Conservation (phyloP, 371 early-diverging fungal species). For the Dentiscutata heterogama region DNA sequence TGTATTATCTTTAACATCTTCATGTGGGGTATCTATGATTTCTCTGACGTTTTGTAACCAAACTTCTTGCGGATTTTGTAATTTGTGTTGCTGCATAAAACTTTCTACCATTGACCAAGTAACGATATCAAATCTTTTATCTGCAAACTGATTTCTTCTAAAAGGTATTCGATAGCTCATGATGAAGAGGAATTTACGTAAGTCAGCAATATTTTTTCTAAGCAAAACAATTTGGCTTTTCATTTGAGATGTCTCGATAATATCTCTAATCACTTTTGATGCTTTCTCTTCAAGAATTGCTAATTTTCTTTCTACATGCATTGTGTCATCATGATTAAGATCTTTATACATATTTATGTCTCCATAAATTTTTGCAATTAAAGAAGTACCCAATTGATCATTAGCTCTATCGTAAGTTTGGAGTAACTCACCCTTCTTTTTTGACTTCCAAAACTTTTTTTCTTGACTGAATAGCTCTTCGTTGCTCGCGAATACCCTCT, state of each 20-base stretch:
- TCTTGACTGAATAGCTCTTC: not conserved
- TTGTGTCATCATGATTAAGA: slow-evolving; percentile 29
- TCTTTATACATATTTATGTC: slow-evolving; percentile 35
- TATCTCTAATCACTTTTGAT: slow-evolving; percentile 31
- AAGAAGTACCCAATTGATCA: not conserved
- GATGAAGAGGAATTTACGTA: slow-evolving; percentile 42
- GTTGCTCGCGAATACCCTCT: slow-evolving; percentile 11
- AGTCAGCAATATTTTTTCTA: slow-evolving; percentile 24
- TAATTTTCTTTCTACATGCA: slow-evolving; percentile 30
- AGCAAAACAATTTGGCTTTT: slow-evolving; percentile 23
- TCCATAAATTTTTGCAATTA: slow-evolving; percentile 30
- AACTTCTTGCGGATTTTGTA: slow-evolving; percentile 28
- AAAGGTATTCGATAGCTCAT: slow-evolving; percentile 29
- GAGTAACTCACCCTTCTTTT: not conserved
- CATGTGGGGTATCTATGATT: slow-evolving; percentile 25
- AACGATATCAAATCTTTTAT: slow-evolving; percentile 6
- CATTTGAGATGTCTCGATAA: slow-evolving; percentile 29
- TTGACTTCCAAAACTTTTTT: not conserved
- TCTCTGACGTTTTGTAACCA: slow-evolving; percentile 41
- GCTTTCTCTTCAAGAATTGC: slow-evolving; percentile 30
- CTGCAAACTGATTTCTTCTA: not conserved
- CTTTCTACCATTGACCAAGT: slow-evolving; percentile 10
- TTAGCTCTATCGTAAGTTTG: slow-evolving; percentile 17
- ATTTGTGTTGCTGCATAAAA: slow-evolving; percentile 17
- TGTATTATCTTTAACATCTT: not conserved